Evolutionary conservation across 768 basidiomycete genomes (phyloP).

Genomic region (Aureoboletus auriporus): DNA sequence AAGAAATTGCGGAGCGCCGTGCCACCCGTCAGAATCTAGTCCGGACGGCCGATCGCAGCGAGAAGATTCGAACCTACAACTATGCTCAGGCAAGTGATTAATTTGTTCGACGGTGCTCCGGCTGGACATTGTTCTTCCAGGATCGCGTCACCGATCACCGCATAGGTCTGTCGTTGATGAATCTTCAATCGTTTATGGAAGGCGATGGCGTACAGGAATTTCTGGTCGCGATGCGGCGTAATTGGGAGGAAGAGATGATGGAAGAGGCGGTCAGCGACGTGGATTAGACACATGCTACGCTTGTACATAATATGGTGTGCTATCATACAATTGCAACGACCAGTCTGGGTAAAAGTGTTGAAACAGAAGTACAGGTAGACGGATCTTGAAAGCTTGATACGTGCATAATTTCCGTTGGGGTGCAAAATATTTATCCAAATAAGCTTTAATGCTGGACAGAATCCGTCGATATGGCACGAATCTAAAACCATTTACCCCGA

Average conservation of each 20-base stretch:
- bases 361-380: too few relatives aligned
- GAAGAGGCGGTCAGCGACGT: slow-evolving; percentile 43
- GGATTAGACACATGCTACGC: slow-evolving; percentile 4
- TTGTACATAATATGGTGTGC: neutral
- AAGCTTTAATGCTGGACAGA: neutral
- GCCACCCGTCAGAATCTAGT: slow-evolving; percentile 71
- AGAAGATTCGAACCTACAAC: slow-evolving; percentile 96
- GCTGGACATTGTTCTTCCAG: slow-evolving; percentile 33
- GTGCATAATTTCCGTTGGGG: too few relatives aligned
- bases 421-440: neutral
- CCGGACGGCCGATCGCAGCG: slow-evolving; percentile 79
- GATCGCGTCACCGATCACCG: slow-evolving; percentile 94
- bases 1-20: slow-evolving; percentile 67
- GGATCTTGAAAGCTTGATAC: too few relatives aligned
- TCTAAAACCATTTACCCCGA: too few relatives aligned
- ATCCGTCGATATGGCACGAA: neutral
- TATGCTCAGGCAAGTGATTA: slow-evolving; percentile 63
- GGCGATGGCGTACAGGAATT: slow-evolving; percentile 59
- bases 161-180: slow-evolving; percentile 71
- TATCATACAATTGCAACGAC: too few relatives aligned
- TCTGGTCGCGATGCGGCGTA: slow-evolving; percentile 50
- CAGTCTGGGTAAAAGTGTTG: neutral
- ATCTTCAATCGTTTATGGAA: slow-evolving; percentile 61
- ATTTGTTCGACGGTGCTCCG: neutral
- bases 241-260: slow-evolving; percentile 53